Conservation (phyloP, 1,139 yeast species). For the Lodderomyces elongisporus region DNA sequence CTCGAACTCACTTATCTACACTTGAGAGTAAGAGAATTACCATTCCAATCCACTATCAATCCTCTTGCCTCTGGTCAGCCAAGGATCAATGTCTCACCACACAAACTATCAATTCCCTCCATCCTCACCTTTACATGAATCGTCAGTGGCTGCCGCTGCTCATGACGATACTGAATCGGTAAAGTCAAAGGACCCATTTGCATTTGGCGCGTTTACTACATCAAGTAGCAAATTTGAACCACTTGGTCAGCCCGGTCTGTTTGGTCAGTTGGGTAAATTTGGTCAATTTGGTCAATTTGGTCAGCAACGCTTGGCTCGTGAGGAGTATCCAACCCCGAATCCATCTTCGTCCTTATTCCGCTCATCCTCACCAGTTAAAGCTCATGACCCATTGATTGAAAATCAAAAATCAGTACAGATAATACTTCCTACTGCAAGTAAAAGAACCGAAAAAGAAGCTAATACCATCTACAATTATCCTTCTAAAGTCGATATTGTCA, state of each 20-base stretch:
- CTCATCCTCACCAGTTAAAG: conserved; percentile 36
- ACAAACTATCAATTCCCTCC: conserved; percentile 46
- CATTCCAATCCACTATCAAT: too few relatives aligned
- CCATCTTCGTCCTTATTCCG: conserved; percentile 52
- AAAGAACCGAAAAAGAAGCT: background rate
- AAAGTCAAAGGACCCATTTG: background rate
- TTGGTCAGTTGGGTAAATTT: too few relatives aligned
- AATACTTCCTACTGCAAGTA: too few relatives aligned
- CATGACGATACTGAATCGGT: background rate
- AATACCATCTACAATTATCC: background rate
- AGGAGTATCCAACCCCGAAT: conserved; percentile 47
- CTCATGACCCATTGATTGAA: too few relatives aligned
- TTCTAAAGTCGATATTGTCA: background rate
- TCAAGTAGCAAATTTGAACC: background rate
- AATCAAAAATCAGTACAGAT: background rate
- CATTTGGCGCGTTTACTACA: background rate
- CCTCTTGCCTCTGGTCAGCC: too few relatives aligned
- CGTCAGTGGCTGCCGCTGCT: conserved; percentile 6
- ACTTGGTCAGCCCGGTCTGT: too few relatives aligned
- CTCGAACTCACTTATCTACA: too few relatives aligned
- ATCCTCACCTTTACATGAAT: conserved; percentile 51
- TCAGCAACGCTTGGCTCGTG: background rate
- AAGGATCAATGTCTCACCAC: too few relatives aligned
- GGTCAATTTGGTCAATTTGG: too few relatives aligned
- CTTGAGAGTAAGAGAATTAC: too few relatives aligned